phyloP scores from a whole-genome alignment of 805 yeast species.

The Wickerhamomyces hampshirensis region DNA sequence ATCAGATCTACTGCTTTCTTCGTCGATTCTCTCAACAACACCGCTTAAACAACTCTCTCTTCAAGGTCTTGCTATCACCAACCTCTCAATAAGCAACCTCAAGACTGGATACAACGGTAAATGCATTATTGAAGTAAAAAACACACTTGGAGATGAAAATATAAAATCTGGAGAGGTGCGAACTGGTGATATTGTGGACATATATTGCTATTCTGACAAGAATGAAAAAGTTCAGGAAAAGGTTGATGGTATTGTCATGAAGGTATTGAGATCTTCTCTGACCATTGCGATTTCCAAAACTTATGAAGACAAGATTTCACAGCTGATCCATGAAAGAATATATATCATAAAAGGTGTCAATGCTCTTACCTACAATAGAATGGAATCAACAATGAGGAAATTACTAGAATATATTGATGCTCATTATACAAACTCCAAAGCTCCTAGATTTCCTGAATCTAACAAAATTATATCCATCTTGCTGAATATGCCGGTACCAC shows the following conservation, averaged over 20 bases:
- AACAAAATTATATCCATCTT: conserved; percentile 17
- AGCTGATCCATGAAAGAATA: conserved; percentile 40
- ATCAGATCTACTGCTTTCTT: not conserved
- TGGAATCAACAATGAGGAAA: conserved; percentile 73
- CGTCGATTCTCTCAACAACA: not conserved
- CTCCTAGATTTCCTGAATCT: not conserved
- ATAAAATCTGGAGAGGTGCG: conserved; percentile 49
- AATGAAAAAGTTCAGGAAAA: conserved; percentile 14
- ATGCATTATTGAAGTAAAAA: conserved; percentile 54
- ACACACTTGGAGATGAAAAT: conserved; percentile 43
- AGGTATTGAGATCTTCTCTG: conserved; percentile 42
- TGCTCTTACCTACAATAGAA: conserved; percentile 68
- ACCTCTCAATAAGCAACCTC: conserved; percentile 54
- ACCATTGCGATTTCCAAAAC: conserved; percentile 59
- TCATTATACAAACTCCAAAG: conserved; percentile 5
- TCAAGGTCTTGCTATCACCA: conserved; percentile 71
- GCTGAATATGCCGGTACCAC: conserved; percentile 29
- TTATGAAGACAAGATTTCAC: conserved; percentile 43
- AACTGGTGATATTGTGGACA: conserved; percentile 71
- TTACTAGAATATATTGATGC: conserved; percentile 41
- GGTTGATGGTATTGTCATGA: conserved; percentile 57
- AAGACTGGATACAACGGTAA: conserved; percentile 81
- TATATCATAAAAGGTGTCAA: conserved; percentile 59
- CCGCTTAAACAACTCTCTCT: conserved; percentile 64
- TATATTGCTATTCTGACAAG: conserved; percentile 8